Evolutionary conservation across 805 yeast species (phyloP).

Genomic region (Candida suzukii): DNA sequence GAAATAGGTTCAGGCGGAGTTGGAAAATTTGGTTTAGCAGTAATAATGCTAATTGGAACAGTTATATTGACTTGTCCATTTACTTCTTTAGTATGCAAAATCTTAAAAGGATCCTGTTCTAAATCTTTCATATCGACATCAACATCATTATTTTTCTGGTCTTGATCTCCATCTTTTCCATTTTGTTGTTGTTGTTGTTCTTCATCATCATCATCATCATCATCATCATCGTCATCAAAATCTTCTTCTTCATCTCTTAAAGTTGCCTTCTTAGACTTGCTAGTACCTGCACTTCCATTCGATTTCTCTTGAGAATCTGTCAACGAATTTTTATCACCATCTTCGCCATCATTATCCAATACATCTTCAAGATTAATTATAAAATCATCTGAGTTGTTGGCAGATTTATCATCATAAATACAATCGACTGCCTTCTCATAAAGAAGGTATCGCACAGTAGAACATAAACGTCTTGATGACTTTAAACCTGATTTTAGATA

Average conservation of each 20-base stretch:
- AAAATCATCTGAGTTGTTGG: conserved; percentile 47
- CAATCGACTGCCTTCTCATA: conserved; percentile 66
- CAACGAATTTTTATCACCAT: conserved; percentile 23
- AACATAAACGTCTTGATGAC: conserved; percentile 48
- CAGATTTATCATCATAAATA: conserved; percentile 19
- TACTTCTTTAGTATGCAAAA: too few species aligned
- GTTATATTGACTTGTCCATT: conserved; percentile 8
- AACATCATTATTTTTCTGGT: conserved; percentile 11
- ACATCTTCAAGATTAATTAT: conserved; percentile 7
- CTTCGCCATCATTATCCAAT: conserved; percentile 23
- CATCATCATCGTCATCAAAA: conserved; percentile 26
- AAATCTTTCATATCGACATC: conserved; percentile 26
- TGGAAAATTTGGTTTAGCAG: conserved; percentile 24
- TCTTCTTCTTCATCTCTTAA: conserved; percentile 24
- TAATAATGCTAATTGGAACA: conserved; percentile 12
- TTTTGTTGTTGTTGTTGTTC: conserved; percentile 5
- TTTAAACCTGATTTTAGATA: conserved; percentile 39
- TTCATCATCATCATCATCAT: conserved; percentile 10
- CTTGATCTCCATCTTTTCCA: conserved; percentile 6
- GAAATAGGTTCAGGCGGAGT: conserved; percentile 15
- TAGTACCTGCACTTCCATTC: conserved; percentile 1
- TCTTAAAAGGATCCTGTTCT: too few species aligned
- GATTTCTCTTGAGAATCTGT: conserved; percentile 6
- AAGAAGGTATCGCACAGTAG: conserved; percentile 58
- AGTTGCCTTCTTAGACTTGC: neutral